Base-by-base conservation (phyloP, 164 flowering plant genomes). In the Vitis labrusca region DNA sequence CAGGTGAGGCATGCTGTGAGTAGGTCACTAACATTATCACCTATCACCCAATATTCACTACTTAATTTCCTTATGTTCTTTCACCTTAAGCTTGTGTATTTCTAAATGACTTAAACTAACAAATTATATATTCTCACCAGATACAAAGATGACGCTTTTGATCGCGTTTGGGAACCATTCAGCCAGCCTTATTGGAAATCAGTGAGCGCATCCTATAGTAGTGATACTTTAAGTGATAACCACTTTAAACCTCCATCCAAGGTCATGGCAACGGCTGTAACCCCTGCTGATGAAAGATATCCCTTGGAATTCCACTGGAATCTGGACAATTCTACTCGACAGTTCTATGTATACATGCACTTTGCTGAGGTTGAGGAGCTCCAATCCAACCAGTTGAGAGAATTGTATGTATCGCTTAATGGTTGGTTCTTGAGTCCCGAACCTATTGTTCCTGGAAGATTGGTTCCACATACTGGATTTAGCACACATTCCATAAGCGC, bases 291-390 rank as follows among this genome's bases (percentile, higher is more conserved):
- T 51, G 55, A 5, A 10, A 78, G 58, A 17, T 50, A 14, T 7
- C 5, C 76, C 37, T 23, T 76, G 23, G 30, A 12, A 8, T 29
- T 77, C 29, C 23, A 11, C 12, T 76, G 68, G 66, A 9, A n/a
- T 2, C 58, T 50, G 3, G 32, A 13, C 7, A 68, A 71, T 56
- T 5, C 71, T 3, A 56, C 27, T n/a, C 10, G 29, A 3, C 19
- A 72, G 30, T 74, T 67, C 63, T 80, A 69, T 29, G 17, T 73
- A 6, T 79, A 68, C 76, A 9, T 75, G 68, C 73, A 86, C 73
- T 74, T 86, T 63, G 76, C 84, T 29, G 88, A 85, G 52, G 8
- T 84, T 6, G 32, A 69, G 13, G 17, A 16, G 14, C 74, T 72
- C 1, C 52, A 50, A 49, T 50, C 23, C 9, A 72, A 71, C 12